These are phyloP conservation scores for Daedaleopsis sinensis DNA, from an alignment of 768 basidiomycete genomes.

Conservation along the genomic window DNA sequence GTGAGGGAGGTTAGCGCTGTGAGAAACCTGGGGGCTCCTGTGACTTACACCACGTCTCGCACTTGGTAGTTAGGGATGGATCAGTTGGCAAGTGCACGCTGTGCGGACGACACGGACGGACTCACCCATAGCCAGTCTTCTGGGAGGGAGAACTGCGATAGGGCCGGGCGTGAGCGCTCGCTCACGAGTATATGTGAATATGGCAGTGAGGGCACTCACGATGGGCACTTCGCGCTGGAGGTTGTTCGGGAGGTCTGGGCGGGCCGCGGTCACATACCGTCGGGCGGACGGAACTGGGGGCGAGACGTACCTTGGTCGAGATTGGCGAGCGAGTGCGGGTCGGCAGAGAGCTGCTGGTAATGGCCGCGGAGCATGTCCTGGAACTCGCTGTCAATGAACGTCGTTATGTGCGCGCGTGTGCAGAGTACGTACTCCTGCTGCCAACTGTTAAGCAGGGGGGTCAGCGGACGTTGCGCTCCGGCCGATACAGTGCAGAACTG, in stretches of 20 bases:
- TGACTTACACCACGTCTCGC: constrained; percentile 95
- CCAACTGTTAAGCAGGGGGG: constrained; percentile 40
- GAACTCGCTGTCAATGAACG: neutral
- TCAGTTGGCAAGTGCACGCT: neutral
- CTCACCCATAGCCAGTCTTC: constrained; percentile 97
- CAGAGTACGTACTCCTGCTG: constrained; percentile 52
- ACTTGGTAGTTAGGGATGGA: constrained; percentile 46
- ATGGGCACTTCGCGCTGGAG: constrained; percentile 92
- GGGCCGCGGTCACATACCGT: neutral
- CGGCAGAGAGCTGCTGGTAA: constrained; percentile 92
- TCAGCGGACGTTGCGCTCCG: neutral
- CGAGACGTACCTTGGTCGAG: constrained; percentile 82
- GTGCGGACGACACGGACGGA: constrained; percentile 15
- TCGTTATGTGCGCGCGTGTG: neutral
- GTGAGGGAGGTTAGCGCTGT: constrained; percentile 1
- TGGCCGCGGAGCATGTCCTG: constrained; percentile 88
- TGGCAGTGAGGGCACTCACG: constrained; percentile 48
- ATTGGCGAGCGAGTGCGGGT: constrained; percentile 92
- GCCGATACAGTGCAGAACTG: constrained; percentile 17
- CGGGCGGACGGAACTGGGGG: neutral
- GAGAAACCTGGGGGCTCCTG: neutral
- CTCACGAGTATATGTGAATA: too few species aligned
- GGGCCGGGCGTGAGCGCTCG: too few species aligned
- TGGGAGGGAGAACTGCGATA: constrained; percentile 82
- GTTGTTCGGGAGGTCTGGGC: constrained; percentile 90